A percentile compares a stretch with the other conserved stretches of the same genome.
These are phyloP conservation scores for Diaporthe humulicola DNA, from an alignment of 2,329 filamentous ascomycete species.

Conservation along the genomic window DNA sequence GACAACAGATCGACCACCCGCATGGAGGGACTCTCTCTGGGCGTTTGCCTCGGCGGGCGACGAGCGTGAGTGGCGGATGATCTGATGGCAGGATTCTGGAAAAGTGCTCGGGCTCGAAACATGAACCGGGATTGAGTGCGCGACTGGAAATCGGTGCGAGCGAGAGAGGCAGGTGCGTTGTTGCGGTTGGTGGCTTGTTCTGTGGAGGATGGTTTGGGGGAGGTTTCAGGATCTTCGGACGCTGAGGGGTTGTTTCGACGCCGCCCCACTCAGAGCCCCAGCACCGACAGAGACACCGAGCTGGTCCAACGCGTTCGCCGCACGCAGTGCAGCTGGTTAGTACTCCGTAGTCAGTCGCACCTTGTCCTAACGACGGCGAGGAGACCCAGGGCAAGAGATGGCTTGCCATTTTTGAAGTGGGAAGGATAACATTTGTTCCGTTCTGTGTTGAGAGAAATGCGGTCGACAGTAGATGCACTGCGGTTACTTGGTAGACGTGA, in stretches of 20 bases:
- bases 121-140: not conserved
- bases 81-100: slow-evolving; percentile 3
- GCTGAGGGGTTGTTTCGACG: slow-evolving; percentile 33
- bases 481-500: too few species aligned
- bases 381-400: not conserved
- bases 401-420: not conserved
- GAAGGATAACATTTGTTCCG: not conserved
- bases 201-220: slow-evolving; percentile 22
- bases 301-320: not conserved
- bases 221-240: slow-evolving; percentile 40
- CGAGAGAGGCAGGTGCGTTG: not conserved
- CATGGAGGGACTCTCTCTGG: not conserved
- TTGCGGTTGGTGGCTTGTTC: slow-evolving; percentile 22
- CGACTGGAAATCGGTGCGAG: slow-evolving; percentile 13
- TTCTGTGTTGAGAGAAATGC: not conserved
- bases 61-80: slow-evolving; percentile 1
- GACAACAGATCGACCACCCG: not conserved
- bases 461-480: too few species aligned
- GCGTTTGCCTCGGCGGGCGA: not conserved
- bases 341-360: not conserved
- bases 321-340: not conserved
- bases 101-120: slow-evolving; percentile 18
- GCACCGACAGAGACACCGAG: not conserved
- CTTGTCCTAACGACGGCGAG: not conserved
- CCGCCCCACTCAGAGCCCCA: slow-evolving; percentile 4